phyloP scores from a whole-genome alignment of 2,329 filamentous ascomycete genomes.

The Rhinocladiella similis region DNA sequence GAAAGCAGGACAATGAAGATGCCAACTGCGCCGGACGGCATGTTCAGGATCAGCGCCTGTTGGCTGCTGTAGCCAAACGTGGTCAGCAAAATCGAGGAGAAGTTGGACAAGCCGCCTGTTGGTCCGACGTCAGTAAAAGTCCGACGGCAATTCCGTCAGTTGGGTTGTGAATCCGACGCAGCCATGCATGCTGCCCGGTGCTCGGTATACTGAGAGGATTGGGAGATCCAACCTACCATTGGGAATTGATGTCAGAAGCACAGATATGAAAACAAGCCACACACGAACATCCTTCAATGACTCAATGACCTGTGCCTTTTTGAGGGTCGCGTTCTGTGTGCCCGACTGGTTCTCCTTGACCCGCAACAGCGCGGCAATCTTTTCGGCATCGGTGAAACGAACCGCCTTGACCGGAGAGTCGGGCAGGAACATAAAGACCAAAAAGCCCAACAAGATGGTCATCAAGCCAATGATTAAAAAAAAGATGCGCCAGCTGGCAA shows the following conservation, averaged over 20 bases:
- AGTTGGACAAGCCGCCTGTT: conserved; percentile 38
- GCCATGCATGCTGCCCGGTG: too few species aligned
- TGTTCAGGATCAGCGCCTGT: conserved; percentile 47
- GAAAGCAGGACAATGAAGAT: conserved; percentile 43
- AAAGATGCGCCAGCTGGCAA: conserved; percentile 36
- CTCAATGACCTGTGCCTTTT: conserved; percentile 48
- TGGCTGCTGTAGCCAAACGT: conserved; percentile 47
- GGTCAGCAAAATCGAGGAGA: conserved; percentile 45
- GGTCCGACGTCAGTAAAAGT: neutral
- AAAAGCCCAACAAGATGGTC: conserved; percentile 41
- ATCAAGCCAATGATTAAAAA: conserved; percentile 49
- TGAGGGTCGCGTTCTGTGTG: conserved; percentile 54
- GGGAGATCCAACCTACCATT: conserved; percentile 4
- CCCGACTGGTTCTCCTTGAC: conserved; percentile 52
- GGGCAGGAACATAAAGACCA: conserved; percentile 41
- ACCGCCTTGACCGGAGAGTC: conserved; percentile 42
- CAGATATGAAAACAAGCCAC: conserved; percentile 40
- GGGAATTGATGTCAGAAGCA: conserved; percentile 20
- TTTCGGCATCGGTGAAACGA: conserved; percentile 41
- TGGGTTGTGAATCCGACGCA: too few species aligned
- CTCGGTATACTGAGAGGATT: neutral
- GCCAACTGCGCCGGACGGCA: conserved; percentile 46
- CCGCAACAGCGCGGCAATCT: conserved; percentile 42
- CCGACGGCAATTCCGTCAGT: neutral
- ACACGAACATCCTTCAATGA: conserved; percentile 51